Evolutionary conservation across 257 asterid genomes (phyloP).

Genomic region (Primulina eburnea): DNA sequence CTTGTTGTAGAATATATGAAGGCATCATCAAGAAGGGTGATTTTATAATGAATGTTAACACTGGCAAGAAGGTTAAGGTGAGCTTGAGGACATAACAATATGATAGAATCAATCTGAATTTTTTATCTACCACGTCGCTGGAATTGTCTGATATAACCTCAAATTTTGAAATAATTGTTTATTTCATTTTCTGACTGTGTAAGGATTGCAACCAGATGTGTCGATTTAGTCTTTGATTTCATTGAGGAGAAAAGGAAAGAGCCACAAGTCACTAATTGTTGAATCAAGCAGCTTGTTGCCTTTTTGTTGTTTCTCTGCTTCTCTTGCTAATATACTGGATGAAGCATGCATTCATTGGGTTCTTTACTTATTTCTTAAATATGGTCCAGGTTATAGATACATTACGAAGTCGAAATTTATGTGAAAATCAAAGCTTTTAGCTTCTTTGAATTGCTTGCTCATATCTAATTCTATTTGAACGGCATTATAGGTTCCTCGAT

Average conservation of each 20-base stretch:
- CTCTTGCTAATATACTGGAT: not conserved
- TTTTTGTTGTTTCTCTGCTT: not conserved
- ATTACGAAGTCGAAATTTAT: not conserved
- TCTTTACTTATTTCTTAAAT: not conserved
- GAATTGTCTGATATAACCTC: not conserved
- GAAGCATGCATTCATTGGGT: not conserved
- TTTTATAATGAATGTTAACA: constrained; percentile 73
- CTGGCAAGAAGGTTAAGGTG: constrained; percentile 95
- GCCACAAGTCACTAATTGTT: not conserved
- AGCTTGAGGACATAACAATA: constrained; percentile 21
- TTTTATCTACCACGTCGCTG: not conserved
- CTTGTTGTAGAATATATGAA: constrained; percentile 76
- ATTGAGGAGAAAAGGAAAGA: not conserved
- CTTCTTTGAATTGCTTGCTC: constrained; percentile 4
- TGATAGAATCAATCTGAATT: not conserved
- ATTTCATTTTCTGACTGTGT: not conserved
- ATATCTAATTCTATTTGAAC: constrained; percentile 23
- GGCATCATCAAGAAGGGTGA: constrained; percentile 96
- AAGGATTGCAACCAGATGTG: not conserved
- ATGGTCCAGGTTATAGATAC: constrained; percentile 10
- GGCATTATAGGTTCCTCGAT: constrained; percentile 78
- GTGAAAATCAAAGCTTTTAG: constrained; percentile 14
- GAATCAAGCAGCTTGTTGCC: not conserved
- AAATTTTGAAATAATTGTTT: too few relatives aligned
- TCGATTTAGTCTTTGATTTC: not conserved